Base-by-base conservation (phyloP, 257 asterid genomes). In the Primulina tabacum region DNA sequence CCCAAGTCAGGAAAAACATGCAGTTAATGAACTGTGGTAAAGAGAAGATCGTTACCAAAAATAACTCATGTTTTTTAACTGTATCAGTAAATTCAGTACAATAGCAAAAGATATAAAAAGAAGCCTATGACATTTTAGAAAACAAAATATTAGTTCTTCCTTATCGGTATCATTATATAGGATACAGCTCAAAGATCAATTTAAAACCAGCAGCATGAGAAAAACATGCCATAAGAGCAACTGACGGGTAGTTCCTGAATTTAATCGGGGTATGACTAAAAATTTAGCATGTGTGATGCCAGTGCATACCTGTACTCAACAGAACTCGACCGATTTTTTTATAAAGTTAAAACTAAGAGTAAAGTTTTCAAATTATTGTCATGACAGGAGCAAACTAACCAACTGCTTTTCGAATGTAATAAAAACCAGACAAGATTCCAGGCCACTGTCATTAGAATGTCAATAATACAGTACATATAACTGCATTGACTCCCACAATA, bases 71-170 rank as follows among this genome's bases (percentile, higher is more conserved):
- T 32, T 29, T 43, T 17, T 40, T 62, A 17, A 40, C n/a, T 62
- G 29, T 4, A 71, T 16, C 53, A 43, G n/a, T 43, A 7, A 52
- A 50, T 18, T 47, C 38, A 14, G 38, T 37, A 37, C 67, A 73
- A 35, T 62, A 38, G 50, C 24, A n/a, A 68, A 71, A 55, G 65
- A 68, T 64, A 43, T 8, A 62, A 62, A 29, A 72, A 56, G 32
- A 50, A 29, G 60, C 56, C 32, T 33, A 30, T 12, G 69, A 21
- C 62, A 59, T 60, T 29, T 10, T 9, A 4, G n/a, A 65, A 55
- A 14, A 24, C 55, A 14, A 60, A 50, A 14, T 16, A 66, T 24
- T 17, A 6, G 20, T 12, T 67, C 21, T n/a, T 16, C 50, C 26
- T 9, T 61, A 30, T 68, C 21, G 52, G 33, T 59, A 47, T 14